Base-by-base conservation (phyloP, 1,284 basidiomycete species). In the Sporisorium scitamineum region DNA sequence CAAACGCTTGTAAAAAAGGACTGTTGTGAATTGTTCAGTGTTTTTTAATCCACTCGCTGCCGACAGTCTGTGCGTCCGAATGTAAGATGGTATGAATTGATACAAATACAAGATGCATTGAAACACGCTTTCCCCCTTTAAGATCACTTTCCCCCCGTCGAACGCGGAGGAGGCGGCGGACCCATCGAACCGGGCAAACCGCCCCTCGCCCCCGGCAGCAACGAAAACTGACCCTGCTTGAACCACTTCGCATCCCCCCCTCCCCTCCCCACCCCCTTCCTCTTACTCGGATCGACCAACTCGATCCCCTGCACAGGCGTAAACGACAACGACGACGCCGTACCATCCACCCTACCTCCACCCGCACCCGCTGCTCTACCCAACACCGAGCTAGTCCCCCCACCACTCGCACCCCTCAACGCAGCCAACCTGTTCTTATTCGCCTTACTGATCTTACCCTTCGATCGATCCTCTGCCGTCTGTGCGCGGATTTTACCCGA, bases 391-490 rank as follows among this genome's bases (percentile, higher is more conserved):
- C 29, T 92, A 89, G 57, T 93, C 8, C 52, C 55, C 2, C 34
- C 42, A 0, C 41, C 60, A 50, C 54, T 54, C 5, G 60, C 62
- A 0, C 66, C 62, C 37, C 80, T 81, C 54, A 87, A 72, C 27
- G 79, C 76, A 5, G 84, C 81, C n/a, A 87, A 64, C 27, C 96
- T 91, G 59, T 95, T 88, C 85, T 94, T 95, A 87, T 97, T 97
- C 48, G 91, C 90, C 87, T 97, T 95, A n/a, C 94, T 96, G 86
- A 99, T 88, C 88, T 97, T 97, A 44, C 95, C 96, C 88, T 92
- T 91, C 86, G 91, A 94, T 87, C 93, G 93, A 31, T 92, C 89
- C 85, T 98, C 95, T 63, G 92, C 94, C 51, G 90, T 86, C 54
- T 91, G 91, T 10, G 94, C 95, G 61, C 96, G 89, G 51, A 99